These are phyloP conservation scores for Rhizophora apiculata DNA, from an alignment of 345 rosid species.

Conservation along the genomic window DNA sequence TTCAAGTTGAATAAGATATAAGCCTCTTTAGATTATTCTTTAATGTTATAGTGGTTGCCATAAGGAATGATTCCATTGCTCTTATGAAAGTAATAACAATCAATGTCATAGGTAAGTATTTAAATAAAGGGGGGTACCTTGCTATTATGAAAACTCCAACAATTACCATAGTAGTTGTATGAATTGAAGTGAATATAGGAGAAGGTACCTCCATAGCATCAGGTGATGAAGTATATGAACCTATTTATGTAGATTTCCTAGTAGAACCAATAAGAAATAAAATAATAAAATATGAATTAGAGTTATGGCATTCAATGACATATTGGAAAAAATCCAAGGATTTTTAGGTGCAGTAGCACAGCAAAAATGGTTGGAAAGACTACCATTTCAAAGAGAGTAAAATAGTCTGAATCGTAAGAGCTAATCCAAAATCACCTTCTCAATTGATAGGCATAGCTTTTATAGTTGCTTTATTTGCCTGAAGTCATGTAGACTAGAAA, in stretches of 20 bases:
- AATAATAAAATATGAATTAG: slow-evolving; percentile 4
- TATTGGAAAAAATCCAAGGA: not conserved
- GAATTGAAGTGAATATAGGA: not conserved
- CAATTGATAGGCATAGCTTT: too few relatives aligned
- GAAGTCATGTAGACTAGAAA: too few relatives aligned
- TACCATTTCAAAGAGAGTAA: slow-evolving; percentile 18
- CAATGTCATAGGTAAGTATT: not conserved
- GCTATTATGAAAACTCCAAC: not conserved
- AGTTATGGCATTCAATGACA: slow-evolving; percentile 9
- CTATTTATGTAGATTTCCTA: slow-evolving; percentile 19
- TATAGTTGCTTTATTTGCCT: too few relatives aligned
- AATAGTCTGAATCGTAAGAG: too few relatives aligned
- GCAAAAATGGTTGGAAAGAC: slow-evolving; percentile 16
- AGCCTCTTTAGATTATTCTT: too few relatives aligned
- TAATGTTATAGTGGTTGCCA: too few relatives aligned
- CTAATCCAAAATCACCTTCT: too few relatives aligned
- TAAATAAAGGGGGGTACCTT: not conserved
- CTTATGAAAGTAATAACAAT: too few relatives aligned
- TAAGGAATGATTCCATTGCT: too few relatives aligned
- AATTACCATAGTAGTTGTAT: not conserved
- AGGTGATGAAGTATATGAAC: slow-evolving; percentile 18
- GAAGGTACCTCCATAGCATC: slow-evolving; percentile 7
- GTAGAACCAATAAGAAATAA: slow-evolving; percentile 18
- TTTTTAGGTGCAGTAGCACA: not conserved
- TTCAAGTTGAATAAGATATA: too few relatives aligned